phyloP scores from a whole-genome alignment of 2,329 filamentous ascomycete genomes.

The Madurella mycetomatis region DNA sequence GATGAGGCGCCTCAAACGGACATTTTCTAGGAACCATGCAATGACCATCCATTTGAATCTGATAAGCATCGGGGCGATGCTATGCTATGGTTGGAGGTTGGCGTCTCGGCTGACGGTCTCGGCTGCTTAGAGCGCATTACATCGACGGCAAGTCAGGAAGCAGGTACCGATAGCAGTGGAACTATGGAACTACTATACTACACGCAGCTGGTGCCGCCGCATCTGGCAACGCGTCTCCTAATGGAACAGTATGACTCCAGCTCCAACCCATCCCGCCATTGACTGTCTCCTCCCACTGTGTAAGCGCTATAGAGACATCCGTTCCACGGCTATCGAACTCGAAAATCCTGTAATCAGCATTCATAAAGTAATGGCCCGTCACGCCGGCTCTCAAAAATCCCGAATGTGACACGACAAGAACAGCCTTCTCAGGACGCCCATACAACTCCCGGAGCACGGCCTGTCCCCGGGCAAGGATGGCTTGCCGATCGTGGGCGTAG shows the following conservation, averaged over 20 bases:
- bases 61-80: constrained; percentile 31
- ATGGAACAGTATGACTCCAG: constrained; percentile 31
- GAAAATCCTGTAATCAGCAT: constrained; percentile 62
- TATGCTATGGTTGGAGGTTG: constrained; percentile 31
- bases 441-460: constrained; percentile 47
- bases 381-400: constrained; percentile 58
- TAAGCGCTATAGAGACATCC: constrained; percentile 28
- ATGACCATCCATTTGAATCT: constrained; percentile 42
- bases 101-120: constrained; percentile 19
- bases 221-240: constrained; percentile 29
- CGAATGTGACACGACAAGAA: constrained; percentile 62
- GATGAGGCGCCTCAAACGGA: constrained; percentile 29
- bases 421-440: constrained; percentile 52
- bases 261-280: constrained; percentile 50
- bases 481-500: constrained; percentile 51
- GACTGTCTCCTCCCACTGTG: constrained; percentile 47
- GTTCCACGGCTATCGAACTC: constrained; percentile 39
- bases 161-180: too few species aligned
- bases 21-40: constrained; percentile 35
- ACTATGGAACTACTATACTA: neutral
- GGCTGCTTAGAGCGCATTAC: too few species aligned
- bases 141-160: too few species aligned
- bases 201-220: too few species aligned
- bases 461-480: constrained; percentile 53
- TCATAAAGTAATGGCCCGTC: constrained; percentile 52